Base-by-base conservation (phyloP, 768 basidiomycete species). In the Porpolomopsis calyptriformis region DNA sequence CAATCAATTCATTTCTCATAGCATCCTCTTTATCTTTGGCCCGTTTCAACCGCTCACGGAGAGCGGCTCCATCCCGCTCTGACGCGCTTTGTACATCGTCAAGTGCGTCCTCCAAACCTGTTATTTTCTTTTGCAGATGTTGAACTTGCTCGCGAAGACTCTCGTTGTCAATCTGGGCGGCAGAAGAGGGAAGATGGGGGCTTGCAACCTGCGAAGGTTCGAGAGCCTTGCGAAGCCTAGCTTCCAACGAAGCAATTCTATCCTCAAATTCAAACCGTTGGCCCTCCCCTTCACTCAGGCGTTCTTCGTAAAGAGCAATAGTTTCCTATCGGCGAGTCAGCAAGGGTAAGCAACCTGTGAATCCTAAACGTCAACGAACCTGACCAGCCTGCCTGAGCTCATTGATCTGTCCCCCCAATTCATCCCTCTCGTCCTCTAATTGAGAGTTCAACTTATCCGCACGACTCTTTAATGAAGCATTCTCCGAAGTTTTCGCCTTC, bases 151-250 rank as follows among this genome's bases (percentile, higher is more conserved):
- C 92, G 12, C 76, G 79, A 10, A 97, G 76, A 11, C 78, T 82
- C 60, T 98, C 92, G 56, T 97, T 97, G 62, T 99, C 93, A 52
- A 99, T 98, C 57, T 90, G 80, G 2, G 81, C 76, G 0, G 92
- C 93, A 7, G 88, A 81, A 4, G 76, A 64, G 3, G 75, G 69
- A 22, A 29, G 59, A 48, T 27, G 71, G 60, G 40, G 69, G 64
- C 47, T 20, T 20, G 27, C 10, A 52, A 29, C 7, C 49, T 50
- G 1, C 57, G 54, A 24, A 16, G 60, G n/a, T 12, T 24, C 20
- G 20, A 64, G 60, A 40, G 50, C 54, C 10, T 53, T 52, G 47
- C 49, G 33, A 40, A 55, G 22, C 47, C 52, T 47, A 43, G 73
- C 73, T 56, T 89, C 81, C 6, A 89, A 65, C 0, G 65, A 56